phyloP scores from a whole-genome alignment of 345 rosid genomes.

The Melastoma malabathricum region DNA sequence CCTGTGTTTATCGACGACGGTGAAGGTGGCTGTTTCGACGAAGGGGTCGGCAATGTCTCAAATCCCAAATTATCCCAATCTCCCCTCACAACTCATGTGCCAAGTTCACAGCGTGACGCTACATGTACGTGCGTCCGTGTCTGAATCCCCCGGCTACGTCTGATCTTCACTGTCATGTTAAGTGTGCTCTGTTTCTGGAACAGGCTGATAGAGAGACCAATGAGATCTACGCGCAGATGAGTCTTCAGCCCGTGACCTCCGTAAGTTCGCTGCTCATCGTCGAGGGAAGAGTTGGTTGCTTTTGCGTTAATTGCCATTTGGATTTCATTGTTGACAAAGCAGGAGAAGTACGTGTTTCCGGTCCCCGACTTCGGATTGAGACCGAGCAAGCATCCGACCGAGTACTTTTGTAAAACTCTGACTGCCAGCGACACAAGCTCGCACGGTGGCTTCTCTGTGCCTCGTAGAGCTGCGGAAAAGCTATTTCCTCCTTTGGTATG shows the following conservation, averaged over 20 bases:
- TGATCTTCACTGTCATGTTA: too few relatives aligned
- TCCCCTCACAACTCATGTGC: conserved; percentile 86
- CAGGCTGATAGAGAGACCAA: conserved; percentile 94
- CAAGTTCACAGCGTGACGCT: conserved; percentile 89
- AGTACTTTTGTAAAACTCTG: conserved; percentile 88
- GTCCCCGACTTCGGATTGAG: conserved; percentile 80
- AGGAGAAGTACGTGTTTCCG: conserved; percentile 90
- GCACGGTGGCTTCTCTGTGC: conserved; percentile 99
- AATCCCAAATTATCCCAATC: conserved; percentile 92
- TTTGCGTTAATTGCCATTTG: too few relatives aligned
- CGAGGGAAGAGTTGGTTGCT: too few relatives aligned
- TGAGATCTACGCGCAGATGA: conserved; percentile 92
- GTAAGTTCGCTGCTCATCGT: conserved; percentile 26
- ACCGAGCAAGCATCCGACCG: conserved; percentile 78
- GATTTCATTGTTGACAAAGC: background rate
- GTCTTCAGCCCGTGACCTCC: conserved; percentile 84
- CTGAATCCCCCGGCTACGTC: too few relatives aligned
- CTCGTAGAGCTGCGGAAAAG: conserved; percentile 97
- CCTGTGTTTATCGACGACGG: too few relatives aligned
- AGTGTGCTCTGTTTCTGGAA: too few relatives aligned
- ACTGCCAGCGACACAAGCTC: conserved; percentile 99
- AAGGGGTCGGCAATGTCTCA: conserved; percentile 77
- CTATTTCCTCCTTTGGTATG: conserved; percentile 81
- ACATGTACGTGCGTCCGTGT: conserved; percentile 40
- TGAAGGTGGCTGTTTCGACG: conserved; percentile 68